Evolutionary conservation across 768 basidiomycete species (phyloP), one percentile per base, ranked within the genome.

Genomic region (Cytidiella melzeri): DNA sequence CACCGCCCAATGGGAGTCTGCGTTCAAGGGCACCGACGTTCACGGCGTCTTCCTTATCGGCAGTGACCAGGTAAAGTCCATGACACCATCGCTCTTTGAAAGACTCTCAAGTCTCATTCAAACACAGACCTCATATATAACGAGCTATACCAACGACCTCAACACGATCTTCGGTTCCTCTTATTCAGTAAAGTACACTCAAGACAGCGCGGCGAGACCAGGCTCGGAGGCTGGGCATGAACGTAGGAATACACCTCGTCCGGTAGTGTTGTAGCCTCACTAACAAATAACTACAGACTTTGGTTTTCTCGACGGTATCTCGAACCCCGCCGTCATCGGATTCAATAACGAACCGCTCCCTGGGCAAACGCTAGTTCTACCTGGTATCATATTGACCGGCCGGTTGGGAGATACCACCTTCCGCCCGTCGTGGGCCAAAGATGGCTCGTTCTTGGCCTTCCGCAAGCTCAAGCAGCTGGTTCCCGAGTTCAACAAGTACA

Each of bases 401-500:
- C 44, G 48, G 4, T 15, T 28, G 5, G 51, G 47, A 1, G 51
- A 53, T 28, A 23, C 5, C n/a, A n/a, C 15, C 13, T n/a, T n/a
- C 3, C 66, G 74, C 61, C 63, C 64, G 2, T 18, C 48, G 0
- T 65, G 65, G 65, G 60, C 65, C 2, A 39, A 58, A 21, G 64
- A 65, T 26, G 65, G 65, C 27, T 62, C 56, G 21, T 64, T 67
- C 56, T 51, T 67, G 21, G 64, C 57, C 10, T 62, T 65, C 54
- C 62, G 67, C 23, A 58, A 65, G 48, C 55, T 69, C 23, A 40
- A 58, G 51, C 66, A 67, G 50, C 52, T 63, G 25, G 67, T 69
- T n/a, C 67, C 67, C 23, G 67, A 69, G 52, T 66, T 67, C 55
- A 51, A 67, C 52, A 43, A 51, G 30, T 69, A 62, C 55, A 43